phyloP scores from a whole-genome alignment of 116 monocot species.

The Papilionanthe hybrid region DNA sequence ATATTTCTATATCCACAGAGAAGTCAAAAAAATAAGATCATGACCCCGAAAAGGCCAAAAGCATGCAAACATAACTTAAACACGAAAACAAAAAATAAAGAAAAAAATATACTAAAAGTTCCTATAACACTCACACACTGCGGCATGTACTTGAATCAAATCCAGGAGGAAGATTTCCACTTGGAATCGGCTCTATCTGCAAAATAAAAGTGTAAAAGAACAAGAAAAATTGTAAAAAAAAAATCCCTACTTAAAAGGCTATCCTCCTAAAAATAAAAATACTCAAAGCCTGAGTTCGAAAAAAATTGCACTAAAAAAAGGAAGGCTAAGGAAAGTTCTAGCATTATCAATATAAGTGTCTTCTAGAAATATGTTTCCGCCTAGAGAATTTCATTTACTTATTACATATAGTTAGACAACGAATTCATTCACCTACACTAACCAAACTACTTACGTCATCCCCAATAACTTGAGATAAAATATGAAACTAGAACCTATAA shows the following conservation, averaged over 20 bases:
- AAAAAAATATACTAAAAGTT: slow-evolving; percentile 22
- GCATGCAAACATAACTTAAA: slow-evolving; percentile 2
- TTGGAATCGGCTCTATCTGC: slow-evolving; percentile 89
- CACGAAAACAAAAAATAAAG: slow-evolving; percentile 19
- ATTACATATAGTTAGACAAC: background rate
- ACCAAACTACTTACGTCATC: background rate
- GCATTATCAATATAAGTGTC: background rate
- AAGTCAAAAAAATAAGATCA: background rate
- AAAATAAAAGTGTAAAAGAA: slow-evolving; percentile 44
- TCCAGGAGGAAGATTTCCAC: slow-evolving; percentile 87
- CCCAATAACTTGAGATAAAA: background rate
- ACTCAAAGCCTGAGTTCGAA: background rate
- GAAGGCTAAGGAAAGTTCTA: slow-evolving; percentile 1
- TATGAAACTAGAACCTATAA: background rate
- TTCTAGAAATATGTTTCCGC: background rate
- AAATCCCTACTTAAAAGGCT: slow-evolving; percentile 8
- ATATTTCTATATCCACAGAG: background rate
- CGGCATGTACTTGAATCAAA: slow-evolving; percentile 88
- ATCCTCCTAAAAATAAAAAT: slow-evolving; percentile 8
- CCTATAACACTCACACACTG: slow-evolving; percentile 79
- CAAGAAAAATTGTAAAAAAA: slow-evolving; percentile 17
- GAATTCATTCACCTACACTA: background rate
- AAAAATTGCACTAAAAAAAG: background rate
- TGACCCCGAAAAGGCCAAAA: background rate
- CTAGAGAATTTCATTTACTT: background rate